Evolutionary conservation across 306 rosid species (phyloP), one percentile per base, ranked within the genome.

Genomic region (Cucumis melo): DNA sequence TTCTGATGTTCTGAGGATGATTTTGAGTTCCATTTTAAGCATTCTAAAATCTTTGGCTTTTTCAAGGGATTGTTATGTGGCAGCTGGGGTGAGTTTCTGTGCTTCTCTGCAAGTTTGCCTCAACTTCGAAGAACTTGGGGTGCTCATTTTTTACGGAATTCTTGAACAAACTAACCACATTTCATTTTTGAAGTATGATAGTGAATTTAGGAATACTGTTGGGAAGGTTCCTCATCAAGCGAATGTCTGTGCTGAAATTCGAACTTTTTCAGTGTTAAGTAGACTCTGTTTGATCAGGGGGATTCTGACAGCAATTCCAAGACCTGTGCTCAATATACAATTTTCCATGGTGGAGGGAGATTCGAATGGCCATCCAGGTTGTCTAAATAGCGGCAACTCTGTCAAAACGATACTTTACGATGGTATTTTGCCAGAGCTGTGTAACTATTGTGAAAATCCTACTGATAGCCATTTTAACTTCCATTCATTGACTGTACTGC

Each of bases 361-460:
- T 77, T 71, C 55, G 5, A 76, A 79, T 79, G 87, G 82, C 66
- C 41, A 66, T 29, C 84, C 68, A 73, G 84, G 53, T 80, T 65
- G 58, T 48, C 51, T 42, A 5, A 60, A 51, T 41, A 71, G 63
- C 15, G 84, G 77, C 32, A 61, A 76, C 72, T 36, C 60, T 78
- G 78, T 84, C 61, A 87, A 74, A 86, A 90, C 93, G 56, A 88
- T 92, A 80, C 82, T 92, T 63, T 94, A 89, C 86, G 97, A 94
- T 87, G 95, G 95, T 64, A 85, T 94, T 87, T 88, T 94, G 82
- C 93, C 97, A 19, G 96, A 94, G 89, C 81, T 94, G n/a, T 92
- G 97, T 78, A 87, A 72, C 78, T 87, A 87, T 71, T 87, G 99
- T 67, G 97, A 94, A 90, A 94, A 85, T 68, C 97, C 97, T 54